Percentiles rank a stretch among this genome's conserved stretches.
Conservation (phyloP, 257 asterid species). For the Solanum dulcamara region DNA sequence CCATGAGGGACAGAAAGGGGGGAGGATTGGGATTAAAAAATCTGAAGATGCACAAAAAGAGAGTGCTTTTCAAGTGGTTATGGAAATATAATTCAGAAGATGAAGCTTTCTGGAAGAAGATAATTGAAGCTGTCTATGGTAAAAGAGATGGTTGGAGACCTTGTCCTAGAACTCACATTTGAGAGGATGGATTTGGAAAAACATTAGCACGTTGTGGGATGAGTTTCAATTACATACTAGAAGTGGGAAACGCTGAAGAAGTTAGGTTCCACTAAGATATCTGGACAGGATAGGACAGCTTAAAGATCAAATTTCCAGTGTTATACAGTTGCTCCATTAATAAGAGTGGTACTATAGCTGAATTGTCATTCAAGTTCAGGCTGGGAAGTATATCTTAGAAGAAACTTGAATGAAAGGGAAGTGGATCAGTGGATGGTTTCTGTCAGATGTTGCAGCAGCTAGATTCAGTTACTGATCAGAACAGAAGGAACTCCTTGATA, state of each 20-base stretch:
- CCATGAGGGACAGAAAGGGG: not conserved
- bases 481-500: not conserved
- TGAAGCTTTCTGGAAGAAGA: not conserved
- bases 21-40: not conserved
- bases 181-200: not conserved
- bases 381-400: not conserved
- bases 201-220: not conserved
- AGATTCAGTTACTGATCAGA: not conserved
- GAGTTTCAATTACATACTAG: not conserved
- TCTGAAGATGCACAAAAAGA: not conserved
- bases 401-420: not conserved
- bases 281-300: not conserved
- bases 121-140: not conserved
- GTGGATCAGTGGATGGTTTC: not conserved
- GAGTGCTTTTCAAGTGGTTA: not conserved
- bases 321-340: not conserved
- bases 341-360: not conserved
- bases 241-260: not conserved
- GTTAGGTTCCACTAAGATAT: not conserved
- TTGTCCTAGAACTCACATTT: not conserved
- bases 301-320: not conserved
- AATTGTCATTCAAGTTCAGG: not conserved
- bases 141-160: not conserved
- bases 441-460: not conserved
- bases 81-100: not conserved